Base-by-base conservation (phyloP, 345 rosid genomes). In the Bruguiera sexangula region DNA sequence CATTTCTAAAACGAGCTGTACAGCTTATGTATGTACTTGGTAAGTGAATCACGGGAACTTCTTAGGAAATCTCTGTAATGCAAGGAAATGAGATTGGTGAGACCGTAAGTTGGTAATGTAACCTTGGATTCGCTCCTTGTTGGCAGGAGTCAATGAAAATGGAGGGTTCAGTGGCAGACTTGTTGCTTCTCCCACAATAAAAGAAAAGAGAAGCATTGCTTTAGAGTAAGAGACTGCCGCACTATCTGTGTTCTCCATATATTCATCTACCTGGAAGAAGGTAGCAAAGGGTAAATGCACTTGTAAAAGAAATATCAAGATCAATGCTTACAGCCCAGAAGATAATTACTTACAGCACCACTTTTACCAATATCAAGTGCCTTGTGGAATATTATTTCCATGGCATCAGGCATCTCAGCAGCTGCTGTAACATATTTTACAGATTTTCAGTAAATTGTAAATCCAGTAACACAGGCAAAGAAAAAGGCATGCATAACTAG, bases 401-500 rank as follows among this genome's bases (percentile, higher is more conserved):
- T 89, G 57, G 92, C 89, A 72, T 91, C 89, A 57, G 95, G 95
- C 91, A 91, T 87, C 76, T 84, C 81, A 37, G 85, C 80, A 66
- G 82, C 66, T 67, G 84, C 95, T 88, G 85, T 70, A 77, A 75
- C 66, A 60, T 39, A 73, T 62, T 63, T 60, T 69, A 60, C 19
- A 66, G 24, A 50, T 55, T 55, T 61, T 51, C 16, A 71, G 65
- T 39, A 70, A 71, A 71, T 11, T 29, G 20, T 66, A 71, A 75
- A 71, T n/a, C 46, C 43, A 58, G 60, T 48, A 65, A 53, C 30
- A 36, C 65, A 7, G 83, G 56, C 31, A 48, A 68, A 60, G 30
- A 39, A 30, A 66, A 30, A n/a, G 34, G 60, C 36, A 65, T 46
- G 39, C 29, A 69, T 62, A 34, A 62, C 19, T 15, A 64, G 30